Evolutionary conservation across 345 rosid species (phyloP), one percentile per base, ranked within the genome.

Genomic region (Hevea brasiliensis): DNA sequence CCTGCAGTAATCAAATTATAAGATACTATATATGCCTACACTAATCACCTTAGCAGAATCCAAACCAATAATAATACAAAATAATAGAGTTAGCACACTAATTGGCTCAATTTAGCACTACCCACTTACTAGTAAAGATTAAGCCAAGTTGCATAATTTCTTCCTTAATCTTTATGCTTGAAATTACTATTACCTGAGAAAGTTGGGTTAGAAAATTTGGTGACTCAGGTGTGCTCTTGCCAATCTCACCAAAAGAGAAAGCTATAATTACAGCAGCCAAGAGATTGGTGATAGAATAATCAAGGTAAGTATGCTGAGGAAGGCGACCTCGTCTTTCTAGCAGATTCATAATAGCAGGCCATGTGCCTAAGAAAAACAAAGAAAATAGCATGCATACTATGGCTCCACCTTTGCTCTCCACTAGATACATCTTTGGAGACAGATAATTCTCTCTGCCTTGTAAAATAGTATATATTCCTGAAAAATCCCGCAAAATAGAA

Each of bases 261-360:
- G 94, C 98, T 32, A 89, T 89, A 64, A 93, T 74, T 21, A 87
- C 61, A 21, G 96, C 93, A 73, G 92, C 92, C 71, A 87, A 78
- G 69, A 93, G 85, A 80, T 91, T 93, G 41, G 94, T 86, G 80
- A 90, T 78, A 21, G 97, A 83, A 59, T 89, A 93, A 80, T 93
- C 96, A 24, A 91, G 97, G 79, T 91, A 93, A 61, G 94, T 91
- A 62, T 93, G 97, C 72, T 93, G 97, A 72, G 98, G 98, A 69
- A 89, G 96, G n/a, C 97, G 89, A 8, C 97, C 97, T 54, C 97
- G 84, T 40, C 97, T 72, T 80, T 93, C 97, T 15, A 93, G 86
- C 29, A 89, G 89, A 67, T 90, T 88, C 79, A 93, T 53, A 45
- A 90, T 9, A 72, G 96, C 98, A 73, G 96, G 98, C 96, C 94